Evolutionary conservation across 2,329 filamentous ascomycete species (phyloP), one percentile per base, ranked within the genome.

Genomic region (Hymenotorrendiella dingleyae): DNA sequence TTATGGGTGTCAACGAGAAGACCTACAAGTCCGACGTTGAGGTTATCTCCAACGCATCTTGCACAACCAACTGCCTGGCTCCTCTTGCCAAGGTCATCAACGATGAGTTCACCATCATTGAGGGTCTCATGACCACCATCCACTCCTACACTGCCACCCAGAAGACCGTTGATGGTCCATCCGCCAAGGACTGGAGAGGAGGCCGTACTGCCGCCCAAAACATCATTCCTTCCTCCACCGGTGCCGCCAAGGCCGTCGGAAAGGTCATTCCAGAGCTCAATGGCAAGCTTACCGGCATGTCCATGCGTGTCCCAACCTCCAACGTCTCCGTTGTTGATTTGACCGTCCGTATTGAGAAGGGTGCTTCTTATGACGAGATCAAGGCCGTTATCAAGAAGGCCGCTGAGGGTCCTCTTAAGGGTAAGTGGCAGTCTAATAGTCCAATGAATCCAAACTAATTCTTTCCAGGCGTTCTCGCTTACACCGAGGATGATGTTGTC

Each of bases 141-240:
- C 93, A 98, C 85, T 96, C 93, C 64, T 97, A 97, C 85, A 97
- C 93, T 62, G 93, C 93, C 64, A 97, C 93, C 70, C 93, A 97
- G 80, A 96, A 96, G 87, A 95, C 90, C 63, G 93, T 97, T 63
- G 93, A 98, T 65, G 93, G 89, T 67, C 93, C 93, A 66, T 97
- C 93, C 56, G 77, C 75, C 71, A 98, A 98, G 86, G 93, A 97
- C 79, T 98, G 91, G 91, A 86, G 91, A 74, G 93, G 93, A 82
- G 93, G 93, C 71, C 93, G 93, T 76, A 90, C 87, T 62, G 93
- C 93, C 74, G 93, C 93, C 66, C 86, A 94, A 80, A 97, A 98
- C 85, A 97, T 97, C 80, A 97, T 98, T 66, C 93, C 93, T 72
- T 88, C 82, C 78, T 94, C 87, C 81, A 98, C 93, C 57, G 93